Conservation (phyloP, 306 rosid genomes). For the Argentina anserina region DNA sequence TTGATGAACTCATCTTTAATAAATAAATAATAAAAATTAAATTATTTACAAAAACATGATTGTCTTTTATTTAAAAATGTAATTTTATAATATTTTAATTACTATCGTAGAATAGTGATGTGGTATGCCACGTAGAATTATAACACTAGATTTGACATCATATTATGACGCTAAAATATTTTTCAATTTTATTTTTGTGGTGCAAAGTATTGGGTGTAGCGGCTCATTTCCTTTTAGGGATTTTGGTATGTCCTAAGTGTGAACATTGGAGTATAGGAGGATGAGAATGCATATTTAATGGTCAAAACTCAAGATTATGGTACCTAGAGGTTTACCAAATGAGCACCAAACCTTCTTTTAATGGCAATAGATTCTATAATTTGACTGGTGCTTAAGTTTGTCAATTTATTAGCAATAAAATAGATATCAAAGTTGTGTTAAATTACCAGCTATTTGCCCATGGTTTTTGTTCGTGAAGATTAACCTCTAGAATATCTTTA, state of each 20-base stretch:
- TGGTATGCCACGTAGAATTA: too few species aligned
- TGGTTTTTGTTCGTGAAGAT: background rate
- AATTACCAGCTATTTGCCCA: background rate
- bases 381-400: background rate
- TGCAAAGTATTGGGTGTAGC: background rate
- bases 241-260: background rate
- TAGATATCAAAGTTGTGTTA: background rate
- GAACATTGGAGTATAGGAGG: background rate
- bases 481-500: background rate
- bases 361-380: background rate
- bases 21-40: too few species aligned
- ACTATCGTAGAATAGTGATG: too few species aligned
- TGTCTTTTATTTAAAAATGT: too few species aligned
- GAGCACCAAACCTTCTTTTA: constrained; percentile 15
- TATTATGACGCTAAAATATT: too few species aligned
- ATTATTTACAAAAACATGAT: too few species aligned
- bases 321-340: constrained; percentile 24
- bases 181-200: background rate
- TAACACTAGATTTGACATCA: too few species aligned
- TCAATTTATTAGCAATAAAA: background rate
- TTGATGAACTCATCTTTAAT: too few species aligned
- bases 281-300: background rate
- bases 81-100: too few species aligned
- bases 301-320: background rate
- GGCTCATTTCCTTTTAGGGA: background rate